phyloP scores from a whole-genome alignment of 108 stramenopile genomes.

The Cylindrotheca closterium region DNA sequence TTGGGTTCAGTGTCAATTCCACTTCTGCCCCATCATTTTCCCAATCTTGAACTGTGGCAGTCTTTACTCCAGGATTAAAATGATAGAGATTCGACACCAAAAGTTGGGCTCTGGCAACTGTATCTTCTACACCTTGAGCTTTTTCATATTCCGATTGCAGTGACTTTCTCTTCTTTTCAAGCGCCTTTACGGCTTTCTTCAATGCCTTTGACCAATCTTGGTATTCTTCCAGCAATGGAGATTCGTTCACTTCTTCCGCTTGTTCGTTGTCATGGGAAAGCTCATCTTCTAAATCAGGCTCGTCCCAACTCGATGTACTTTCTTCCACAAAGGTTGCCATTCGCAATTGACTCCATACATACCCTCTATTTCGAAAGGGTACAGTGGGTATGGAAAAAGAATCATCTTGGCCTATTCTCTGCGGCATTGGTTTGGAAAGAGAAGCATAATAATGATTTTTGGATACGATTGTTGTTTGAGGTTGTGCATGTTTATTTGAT shows the following conservation, averaged over 20 bases:
- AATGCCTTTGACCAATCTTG: conserved; percentile 26
- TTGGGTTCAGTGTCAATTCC: conserved; percentile 51
- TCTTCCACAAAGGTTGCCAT: not conserved
- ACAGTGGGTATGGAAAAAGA: no score
- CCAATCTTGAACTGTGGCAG: conserved; percentile 79
- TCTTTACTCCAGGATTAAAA: conserved; percentile 41
- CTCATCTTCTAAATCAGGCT: conserved; percentile 9
- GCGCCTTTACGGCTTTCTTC: conserved; percentile 8
- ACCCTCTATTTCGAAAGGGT: not conserved
- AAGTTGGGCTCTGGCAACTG: conserved; percentile 67
- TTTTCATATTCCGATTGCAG: conserved; percentile 69
- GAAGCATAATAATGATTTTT: no score
- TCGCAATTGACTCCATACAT: not conserved
- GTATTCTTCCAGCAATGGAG: conserved; percentile 22
- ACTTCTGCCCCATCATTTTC: conserved; percentile 70
- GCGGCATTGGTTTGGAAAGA: no score
- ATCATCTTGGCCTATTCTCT: no score
- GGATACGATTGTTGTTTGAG: no score
- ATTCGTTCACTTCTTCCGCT: not conserved
- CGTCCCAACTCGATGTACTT: conserved; percentile 8
- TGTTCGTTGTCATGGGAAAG: no score
- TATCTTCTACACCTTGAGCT: conserved; percentile 65
- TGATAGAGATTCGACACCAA: conserved; percentile 72
- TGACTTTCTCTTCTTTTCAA: conserved; percentile 54
- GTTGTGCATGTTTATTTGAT: no score